Base-by-base conservation (phyloP, 495 filamentous ascomycete genomes). In the Penicillium desertorum region DNA sequence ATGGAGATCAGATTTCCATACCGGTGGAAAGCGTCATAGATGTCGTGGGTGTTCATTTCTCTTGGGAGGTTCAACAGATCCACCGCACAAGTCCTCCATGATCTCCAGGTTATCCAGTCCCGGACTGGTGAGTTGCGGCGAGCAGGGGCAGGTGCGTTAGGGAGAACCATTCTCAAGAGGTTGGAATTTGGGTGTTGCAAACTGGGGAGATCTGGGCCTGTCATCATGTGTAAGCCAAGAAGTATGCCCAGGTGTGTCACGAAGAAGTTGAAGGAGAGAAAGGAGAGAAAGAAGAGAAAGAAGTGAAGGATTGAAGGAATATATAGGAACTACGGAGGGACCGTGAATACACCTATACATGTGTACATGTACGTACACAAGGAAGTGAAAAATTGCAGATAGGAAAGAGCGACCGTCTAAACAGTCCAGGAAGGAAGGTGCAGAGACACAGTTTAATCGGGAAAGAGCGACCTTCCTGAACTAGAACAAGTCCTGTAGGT, bases 1-100 rank as follows among this genome's bases (percentile, higher is more conserved):
- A 83, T 79, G 0, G 69, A 66, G 14, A 63, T 58, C 20, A 82
- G 64, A 5, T 60, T 59, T 0, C 80, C 80, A 46, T 83, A 67
- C 2, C 63, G 59, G 3, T 62, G 61, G 51, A 83, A 77, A 2
- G 68, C 60, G 4, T 61, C 39, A 69, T 77, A 78, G 11, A 83
- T 53, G 6, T 56, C 58, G 14, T 62, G 57, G 1, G 77, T 76
- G 20, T 54, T 74, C 10, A 58, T 59, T 27, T 71, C 65, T 12
- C 50, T 27, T 0, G 79, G 76, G 11, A 83, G 23, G 11, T 64
- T 64, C 0, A 14, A 51, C 16, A 81, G 39, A 17, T 62, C 67
- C 27, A 83, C 37, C 12, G 65, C 70, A 2, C 80, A 51, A 0
- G 77, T 72, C 10, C 70, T 63, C 71, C 76, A 77, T 7, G 22